Conservation (phyloP, 2,329 filamentous ascomycete genomes). For the Aureobasidium mangrovei region DNA sequence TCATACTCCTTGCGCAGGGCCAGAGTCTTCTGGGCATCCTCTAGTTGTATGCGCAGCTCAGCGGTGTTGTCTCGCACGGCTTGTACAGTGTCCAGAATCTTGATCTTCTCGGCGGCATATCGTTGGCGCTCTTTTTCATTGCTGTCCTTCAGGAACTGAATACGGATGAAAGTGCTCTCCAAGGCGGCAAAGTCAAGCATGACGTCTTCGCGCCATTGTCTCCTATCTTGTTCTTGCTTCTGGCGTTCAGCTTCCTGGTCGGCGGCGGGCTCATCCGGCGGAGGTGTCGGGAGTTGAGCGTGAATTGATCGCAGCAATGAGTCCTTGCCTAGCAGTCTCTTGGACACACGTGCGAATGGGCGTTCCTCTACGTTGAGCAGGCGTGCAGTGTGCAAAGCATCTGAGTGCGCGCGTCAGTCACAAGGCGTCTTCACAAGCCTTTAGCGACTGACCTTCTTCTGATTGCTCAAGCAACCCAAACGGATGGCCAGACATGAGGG, state of each 20-base stretch:
- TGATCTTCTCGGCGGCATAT: constrained; percentile 70
- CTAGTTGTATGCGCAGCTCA: constrained; percentile 63
- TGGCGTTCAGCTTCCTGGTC: constrained; percentile 38
- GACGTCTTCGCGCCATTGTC: constrained; percentile 72
- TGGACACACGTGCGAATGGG: constrained; percentile 80
- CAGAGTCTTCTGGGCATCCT: constrained; percentile 65
- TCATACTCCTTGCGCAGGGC: constrained; percentile 79
- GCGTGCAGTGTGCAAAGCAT: constrained; percentile 77
- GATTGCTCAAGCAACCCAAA: constrained; percentile 59
- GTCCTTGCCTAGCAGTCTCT: constrained; percentile 63
- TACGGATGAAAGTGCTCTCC: constrained; percentile 74
- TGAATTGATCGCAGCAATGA: constrained; percentile 51
- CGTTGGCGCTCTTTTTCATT: constrained; percentile 76
- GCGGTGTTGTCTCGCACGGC: constrained; percentile 67
- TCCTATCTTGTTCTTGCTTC: constrained; percentile 46
- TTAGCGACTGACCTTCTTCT: constrained; percentile 46
- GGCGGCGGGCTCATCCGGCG: constrained; percentile 50
- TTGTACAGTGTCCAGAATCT: constrained; percentile 70
- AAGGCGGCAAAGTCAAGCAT: constrained; percentile 83
- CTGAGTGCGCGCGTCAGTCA: constrained; percentile 29
- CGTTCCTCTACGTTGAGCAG: constrained; percentile 87
- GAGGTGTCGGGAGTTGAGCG: constrained; percentile 55
- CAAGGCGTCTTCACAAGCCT: constrained; percentile 15
- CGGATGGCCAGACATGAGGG: constrained; percentile 4
- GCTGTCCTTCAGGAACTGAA: constrained; percentile 76